These are phyloP conservation scores for Paecilomyces niveus DNA, from an alignment of 2,329 filamentous ascomycete genomes.

Conservation along the genomic window DNA sequence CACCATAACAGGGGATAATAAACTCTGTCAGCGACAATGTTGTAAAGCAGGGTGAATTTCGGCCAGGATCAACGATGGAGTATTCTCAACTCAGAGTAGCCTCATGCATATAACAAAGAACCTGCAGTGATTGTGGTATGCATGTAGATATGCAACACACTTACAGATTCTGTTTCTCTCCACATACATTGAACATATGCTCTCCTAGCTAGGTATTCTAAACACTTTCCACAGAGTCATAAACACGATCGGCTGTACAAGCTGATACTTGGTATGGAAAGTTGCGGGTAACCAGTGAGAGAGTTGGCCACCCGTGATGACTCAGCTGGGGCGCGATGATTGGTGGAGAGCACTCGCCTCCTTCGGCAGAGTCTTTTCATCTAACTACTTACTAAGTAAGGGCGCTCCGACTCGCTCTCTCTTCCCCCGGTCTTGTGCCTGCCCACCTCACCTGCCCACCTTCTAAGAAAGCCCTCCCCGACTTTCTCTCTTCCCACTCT, in stretches of 20 bases:
- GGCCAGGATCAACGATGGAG: background rate
- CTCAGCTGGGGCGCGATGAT: constrained; percentile 1
- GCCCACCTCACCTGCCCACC: constrained; percentile 7
- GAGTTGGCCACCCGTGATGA: constrained; percentile 9
- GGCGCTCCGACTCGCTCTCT: constrained; percentile 1
- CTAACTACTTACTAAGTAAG: too few species aligned
- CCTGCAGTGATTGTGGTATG: too few species aligned
- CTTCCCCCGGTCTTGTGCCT: constrained; percentile 11
- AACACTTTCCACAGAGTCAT: background rate
- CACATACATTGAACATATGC: too few species aligned
- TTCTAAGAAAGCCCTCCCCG: constrained; percentile 29
- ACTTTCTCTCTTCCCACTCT: constrained; percentile 12
- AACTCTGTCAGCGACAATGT: background rate
- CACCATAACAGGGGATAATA: background rate
- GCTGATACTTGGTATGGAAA: background rate
- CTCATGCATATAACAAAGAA: background rate
- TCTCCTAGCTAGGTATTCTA: too few species aligned
- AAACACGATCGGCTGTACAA: background rate
- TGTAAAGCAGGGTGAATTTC: background rate
- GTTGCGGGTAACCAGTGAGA: constrained; percentile 4
- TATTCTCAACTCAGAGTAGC: background rate
- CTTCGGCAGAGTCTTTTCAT: background rate
- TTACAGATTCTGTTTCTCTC: too few species aligned
- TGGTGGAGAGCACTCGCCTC: background rate
- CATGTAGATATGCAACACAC: too few species aligned